Percentiles rank a stretch among this genome's conserved stretches.
Evolutionary conservation across 1,284 basidiomycete genomes (phyloP).

Genomic region (Paramarasmius palmivorus): DNA sequence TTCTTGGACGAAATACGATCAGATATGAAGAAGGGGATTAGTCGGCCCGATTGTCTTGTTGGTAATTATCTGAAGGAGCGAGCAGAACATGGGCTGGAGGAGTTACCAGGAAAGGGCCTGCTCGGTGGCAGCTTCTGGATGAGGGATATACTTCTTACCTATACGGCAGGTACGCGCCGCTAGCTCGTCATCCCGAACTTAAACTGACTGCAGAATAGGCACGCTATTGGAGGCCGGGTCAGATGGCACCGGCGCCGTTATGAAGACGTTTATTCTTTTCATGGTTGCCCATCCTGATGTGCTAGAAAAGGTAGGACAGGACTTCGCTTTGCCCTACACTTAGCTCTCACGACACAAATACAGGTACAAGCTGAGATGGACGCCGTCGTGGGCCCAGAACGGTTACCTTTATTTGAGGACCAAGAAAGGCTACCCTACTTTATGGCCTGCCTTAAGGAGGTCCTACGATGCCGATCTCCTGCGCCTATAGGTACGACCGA

Average conservation of each 20-base stretch:
- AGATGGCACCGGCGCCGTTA: conserved; percentile 5
- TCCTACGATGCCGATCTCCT: not conserved
- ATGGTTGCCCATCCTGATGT: not conserved
- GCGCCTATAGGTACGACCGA: not conserved
- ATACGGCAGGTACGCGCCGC: conserved; percentile 8
- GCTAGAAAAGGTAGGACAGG: not conserved
- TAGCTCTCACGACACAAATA: too few relatives aligned
- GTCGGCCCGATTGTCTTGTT: not conserved
- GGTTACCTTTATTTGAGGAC: conserved; percentile 1
- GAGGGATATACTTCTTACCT: conserved; percentile 21
- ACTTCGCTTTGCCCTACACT: not conserved
- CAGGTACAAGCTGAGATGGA: not conserved
- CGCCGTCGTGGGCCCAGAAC: not conserved
- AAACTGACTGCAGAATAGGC: too few relatives aligned
- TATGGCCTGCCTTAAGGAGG: not conserved
- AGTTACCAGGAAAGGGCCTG: conserved; percentile 17
- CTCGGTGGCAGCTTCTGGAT: conserved; percentile 19
- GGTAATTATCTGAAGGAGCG: conserved; percentile 14
- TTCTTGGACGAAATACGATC: conserved; percentile 1
- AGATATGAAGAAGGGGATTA: not conserved
- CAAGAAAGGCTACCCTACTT: not conserved
- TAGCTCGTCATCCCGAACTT: too few relatives aligned
- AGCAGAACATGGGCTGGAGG: conserved; percentile 12
- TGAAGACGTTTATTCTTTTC: not conserved
- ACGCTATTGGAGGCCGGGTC: conserved; percentile 10